Base-by-base conservation (phyloP, 2,329 filamentous ascomycete species). In the Xylaria sp. region DNA sequence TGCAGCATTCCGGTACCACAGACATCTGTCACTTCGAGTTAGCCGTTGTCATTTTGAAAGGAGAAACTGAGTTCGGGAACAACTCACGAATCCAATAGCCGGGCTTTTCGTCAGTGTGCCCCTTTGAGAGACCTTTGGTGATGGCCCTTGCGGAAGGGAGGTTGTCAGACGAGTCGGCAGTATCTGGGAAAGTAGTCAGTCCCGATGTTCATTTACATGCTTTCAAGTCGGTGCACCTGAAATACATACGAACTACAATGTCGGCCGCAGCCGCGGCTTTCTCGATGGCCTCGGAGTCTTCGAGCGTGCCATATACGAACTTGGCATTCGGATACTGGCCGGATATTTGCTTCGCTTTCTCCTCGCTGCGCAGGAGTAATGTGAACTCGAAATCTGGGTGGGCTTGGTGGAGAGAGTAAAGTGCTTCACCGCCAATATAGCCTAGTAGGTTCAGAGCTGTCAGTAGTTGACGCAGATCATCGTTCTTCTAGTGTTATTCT, bases 371-470 rank as follows among this genome's bases (percentile, higher is more conserved):
- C 4, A 86, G 75, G 2, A 85, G 76, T 4, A 80, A 71, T 0
- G 76, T 76, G 57, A 78, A 79, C 9, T 80, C 74, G 58, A 78
- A 81, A n/a, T 83, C 77, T 2, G 81, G 80, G 55, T 83, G 78
- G 8, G 77, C 72, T 6, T 76, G 68, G 55, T 75, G 67, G 6
- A 86, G 70, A 13, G 73, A 70, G 49, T 81, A 76, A 37, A 85
- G 77, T 5, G 78, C 77, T 35, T 82, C 78, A 6, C 83, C 84
- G 41, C 84, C 84, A 56, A 86, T 78, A 68, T 82, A 85, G 61
- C 84, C 83, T 74, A 51, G 61, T 44, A 21, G 48, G 55, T 40
- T 46, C 21, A 3, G 15, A 21, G 25, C 35, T 43, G 53, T 60
- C 54, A 58, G 53, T 21, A 38, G 44, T 15, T 11, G 25, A 15